phyloP scores from a whole-genome alignment of 345 rosid genomes.

The Eutrema heterophyllum region DNA sequence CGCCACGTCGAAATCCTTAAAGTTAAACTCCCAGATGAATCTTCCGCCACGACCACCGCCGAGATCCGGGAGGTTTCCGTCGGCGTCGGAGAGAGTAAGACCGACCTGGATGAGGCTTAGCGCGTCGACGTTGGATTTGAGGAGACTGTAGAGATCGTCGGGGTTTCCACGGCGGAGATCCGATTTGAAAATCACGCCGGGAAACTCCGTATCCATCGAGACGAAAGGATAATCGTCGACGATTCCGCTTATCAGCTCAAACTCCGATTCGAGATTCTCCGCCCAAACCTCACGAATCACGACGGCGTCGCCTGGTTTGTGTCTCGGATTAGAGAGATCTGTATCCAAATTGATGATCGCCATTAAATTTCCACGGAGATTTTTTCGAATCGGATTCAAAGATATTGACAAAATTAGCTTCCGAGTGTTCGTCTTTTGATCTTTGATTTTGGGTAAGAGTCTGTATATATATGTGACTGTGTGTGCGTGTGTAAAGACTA shows the following conservation, averaged over 20 bases:
- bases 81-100: conserved; percentile 61
- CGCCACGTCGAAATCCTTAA: conserved; percentile 59
- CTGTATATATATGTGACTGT: too few relatives aligned
- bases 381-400: too few relatives aligned
- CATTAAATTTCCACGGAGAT: too few relatives aligned
- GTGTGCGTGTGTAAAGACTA: background rate
- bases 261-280: conserved; percentile 59
- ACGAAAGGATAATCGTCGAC: conserved; percentile 57
- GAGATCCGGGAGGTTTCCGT: conserved; percentile 54
- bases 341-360: too few relatives aligned
- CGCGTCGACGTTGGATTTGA: conserved; percentile 82
- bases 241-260: conserved; percentile 47
- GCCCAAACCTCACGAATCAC: conserved; percentile 75
- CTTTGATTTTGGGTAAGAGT: too few relatives aligned
- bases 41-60: conserved; percentile 23
- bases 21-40: conserved; percentile 87
- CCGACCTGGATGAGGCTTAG: conserved; percentile 79
- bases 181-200: conserved; percentile 49
- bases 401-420: too few relatives aligned
- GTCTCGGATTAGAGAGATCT: too few relatives aligned
- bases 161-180: conserved; percentile 35
- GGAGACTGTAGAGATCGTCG: conserved; percentile 47
- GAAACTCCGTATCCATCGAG: conserved; percentile 95
- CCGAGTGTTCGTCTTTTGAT: too few relatives aligned
- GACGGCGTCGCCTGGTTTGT: background rate